Evolutionary conservation across 805 yeast species (phyloP), one percentile per base, ranked within the genome.

Genomic region (Vanderwaltozyma polyspora): DNA sequence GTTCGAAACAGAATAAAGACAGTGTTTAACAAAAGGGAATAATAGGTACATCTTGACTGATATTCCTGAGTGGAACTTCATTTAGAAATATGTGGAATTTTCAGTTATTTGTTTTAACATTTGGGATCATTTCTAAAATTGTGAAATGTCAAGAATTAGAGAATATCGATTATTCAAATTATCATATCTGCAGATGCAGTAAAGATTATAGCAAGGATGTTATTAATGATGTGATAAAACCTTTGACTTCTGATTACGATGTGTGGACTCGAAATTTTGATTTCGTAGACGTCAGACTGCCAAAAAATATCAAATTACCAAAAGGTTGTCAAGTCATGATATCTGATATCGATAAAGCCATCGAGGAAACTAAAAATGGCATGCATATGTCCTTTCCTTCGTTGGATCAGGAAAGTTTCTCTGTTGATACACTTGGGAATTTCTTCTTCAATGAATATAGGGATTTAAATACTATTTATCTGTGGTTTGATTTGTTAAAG

Each of bases 371-470:
- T 0, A n/a, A 25, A 21, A 21, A 21, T 21, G 26, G 13, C 7
- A 24, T 6, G 6, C 13, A 10, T n/a, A 10, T 24, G 11, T 21
- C 23, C 10, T n/a, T n/a, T n/a, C n/a, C n/a, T n/a, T n/a, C n/a
- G n/a, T n/a, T n/a, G n/a, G n/a, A n/a, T n/a, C n/a, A n/a, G n/a
- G n/a, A n/a, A n/a, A n/a, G n/a, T n/a, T 33, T 39, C 25, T 37
- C 40, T 24, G 35, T 29, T 7, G 19, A 18, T 23, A 26, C 25
- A 10, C 7, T 49, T 10, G 45, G 64, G 0, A 82, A 77, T 38
- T 41, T 74, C 4, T 85, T 85, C 52, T 85, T 85, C 55, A 69
- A 67, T 40, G 76, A 74, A 33, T 85, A 74, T 57, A 66, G 87
- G 39, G 74, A 79, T 21, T 60, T 83, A 39, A 69, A 70, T 21